These are phyloP conservation scores for Aspergillus cejpii DNA, from an alignment of 2,329 filamentous ascomycete species.

Conservation along the genomic window DNA sequence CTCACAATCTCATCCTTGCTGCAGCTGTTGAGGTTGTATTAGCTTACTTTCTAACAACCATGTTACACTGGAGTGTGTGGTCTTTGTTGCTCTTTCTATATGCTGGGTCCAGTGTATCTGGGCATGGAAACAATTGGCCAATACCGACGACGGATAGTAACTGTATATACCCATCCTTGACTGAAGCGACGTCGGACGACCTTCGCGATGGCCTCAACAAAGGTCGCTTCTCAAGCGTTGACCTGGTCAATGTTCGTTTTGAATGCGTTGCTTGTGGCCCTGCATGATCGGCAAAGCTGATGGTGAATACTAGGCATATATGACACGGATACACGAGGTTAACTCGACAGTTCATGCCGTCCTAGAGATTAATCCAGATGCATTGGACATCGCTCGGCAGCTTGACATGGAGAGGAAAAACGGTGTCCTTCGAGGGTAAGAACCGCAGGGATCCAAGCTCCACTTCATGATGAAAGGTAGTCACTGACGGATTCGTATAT, in stretches of 20 bases:
- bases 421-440: slow-evolving; percentile 43
- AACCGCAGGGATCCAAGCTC: not conserved
- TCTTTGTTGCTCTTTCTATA: not conserved
- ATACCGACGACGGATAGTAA: not conserved
- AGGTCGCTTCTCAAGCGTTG: slow-evolving; percentile 51
- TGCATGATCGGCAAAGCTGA: not conserved
- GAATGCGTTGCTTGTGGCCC: not conserved
- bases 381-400: slow-evolving; percentile 43
- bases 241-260: slow-evolving; percentile 44
- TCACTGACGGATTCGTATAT: not conserved
- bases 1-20: not conserved
- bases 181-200: slow-evolving; percentile 49
- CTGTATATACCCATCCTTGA: slow-evolving; percentile 35
- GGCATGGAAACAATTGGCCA: not conserved
- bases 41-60: not conserved
- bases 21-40: not conserved
- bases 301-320: slow-evolving; percentile 41
- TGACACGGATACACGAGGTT: slow-evolving; percentile 47
- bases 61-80: not conserved
- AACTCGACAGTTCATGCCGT: slow-evolving; percentile 49
- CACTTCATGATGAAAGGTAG: not conserved
- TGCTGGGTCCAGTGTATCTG: not conserved
- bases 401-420: slow-evolving; percentile 46
- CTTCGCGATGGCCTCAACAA: slow-evolving; percentile 45
- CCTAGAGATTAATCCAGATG: slow-evolving; percentile 52